phyloP scores from a whole-genome alignment of 108 stramenopile species.

The Stephanodiscus triporus region DNA sequence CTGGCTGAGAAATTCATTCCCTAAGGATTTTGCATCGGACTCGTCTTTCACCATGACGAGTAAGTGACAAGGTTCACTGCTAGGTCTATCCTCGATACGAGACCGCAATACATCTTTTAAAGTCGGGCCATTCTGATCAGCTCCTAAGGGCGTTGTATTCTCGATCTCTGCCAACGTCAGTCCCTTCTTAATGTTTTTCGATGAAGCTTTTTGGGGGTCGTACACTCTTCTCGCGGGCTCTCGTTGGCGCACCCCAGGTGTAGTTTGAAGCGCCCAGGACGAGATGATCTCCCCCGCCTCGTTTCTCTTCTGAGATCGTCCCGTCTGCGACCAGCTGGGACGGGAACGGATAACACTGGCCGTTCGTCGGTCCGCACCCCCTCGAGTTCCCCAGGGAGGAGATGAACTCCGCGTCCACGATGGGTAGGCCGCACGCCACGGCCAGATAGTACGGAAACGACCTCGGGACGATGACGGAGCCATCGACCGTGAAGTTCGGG shows the following conservation, averaged over 20 bases:
- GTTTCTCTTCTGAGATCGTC: not conserved
- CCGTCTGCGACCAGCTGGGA: not conserved
- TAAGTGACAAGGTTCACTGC: conserved; percentile 1
- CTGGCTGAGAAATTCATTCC: conserved; percentile 28
- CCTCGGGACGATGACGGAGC: conserved; percentile 43
- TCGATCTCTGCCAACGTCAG: conserved; percentile 8
- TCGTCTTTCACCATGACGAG: conserved; percentile 35
- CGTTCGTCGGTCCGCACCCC: not conserved
- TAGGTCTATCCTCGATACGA: not conserved
- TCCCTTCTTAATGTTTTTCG: conserved; percentile 27
- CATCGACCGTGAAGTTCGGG: conserved; percentile 34
- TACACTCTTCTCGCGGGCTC: conserved; percentile 38
- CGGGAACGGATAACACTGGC: conserved; percentile 27
- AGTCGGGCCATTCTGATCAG: not conserved
- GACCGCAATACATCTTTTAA: conserved; percentile 18
- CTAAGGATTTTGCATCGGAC: conserved; percentile 27
- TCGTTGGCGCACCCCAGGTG: conserved; percentile 47
- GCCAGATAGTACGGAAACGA: conserved; percentile 52
- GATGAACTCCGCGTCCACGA: conserved; percentile 46
- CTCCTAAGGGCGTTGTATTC: conserved; percentile 14
- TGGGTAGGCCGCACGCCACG: conserved; percentile 50
- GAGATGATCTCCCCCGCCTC: conserved; percentile 12
- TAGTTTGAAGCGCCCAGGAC: conserved; percentile 48
- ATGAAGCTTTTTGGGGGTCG: conserved; percentile 18
- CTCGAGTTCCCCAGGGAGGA: conserved; percentile 13